phyloP scores from a whole-genome alignment of 2,329 filamentous ascomycete species.

The Coniochaeta hoffmannii region DNA sequence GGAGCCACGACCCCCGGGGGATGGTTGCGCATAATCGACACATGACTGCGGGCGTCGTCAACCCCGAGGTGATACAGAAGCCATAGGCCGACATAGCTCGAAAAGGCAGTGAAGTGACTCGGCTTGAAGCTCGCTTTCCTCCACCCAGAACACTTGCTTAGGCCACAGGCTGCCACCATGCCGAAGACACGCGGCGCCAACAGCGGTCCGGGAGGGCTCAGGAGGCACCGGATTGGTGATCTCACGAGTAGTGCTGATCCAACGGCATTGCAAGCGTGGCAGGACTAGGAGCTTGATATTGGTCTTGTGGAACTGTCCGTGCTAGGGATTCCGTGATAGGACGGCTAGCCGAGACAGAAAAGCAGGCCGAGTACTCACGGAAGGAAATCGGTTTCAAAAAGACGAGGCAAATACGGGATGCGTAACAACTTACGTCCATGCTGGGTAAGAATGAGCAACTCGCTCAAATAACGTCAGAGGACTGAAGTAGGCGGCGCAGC shows the following conservation, averaged over 20 bases:
- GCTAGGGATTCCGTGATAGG: neutral
- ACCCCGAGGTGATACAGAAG: neutral
- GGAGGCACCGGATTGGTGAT: neutral
- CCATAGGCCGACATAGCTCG: neutral
- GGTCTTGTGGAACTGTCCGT: neutral
- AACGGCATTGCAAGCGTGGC: neutral
- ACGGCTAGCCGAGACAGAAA: neutral
- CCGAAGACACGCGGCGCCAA: neutral
- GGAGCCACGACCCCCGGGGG: neutral
- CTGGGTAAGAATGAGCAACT: neutral
- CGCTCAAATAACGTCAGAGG: neutral
- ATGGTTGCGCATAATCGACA: neutral
- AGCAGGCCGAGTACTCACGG: neutral
- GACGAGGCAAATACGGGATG: neutral
- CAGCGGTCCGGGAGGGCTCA: neutral
- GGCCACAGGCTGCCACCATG: neutral
- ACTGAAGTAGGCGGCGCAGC: neutral
- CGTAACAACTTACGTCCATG: neutral
- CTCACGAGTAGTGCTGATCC: neutral
- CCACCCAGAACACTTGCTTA: neutral
- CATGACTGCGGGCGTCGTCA: neutral
- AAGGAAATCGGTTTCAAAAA: neutral
- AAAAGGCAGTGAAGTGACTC: neutral
- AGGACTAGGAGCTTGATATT: neutral
- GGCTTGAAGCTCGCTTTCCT: neutral